phyloP scores from a whole-genome alignment of 2,329 filamentous ascomycete species.

The Fonsecaea erecta region DNA sequence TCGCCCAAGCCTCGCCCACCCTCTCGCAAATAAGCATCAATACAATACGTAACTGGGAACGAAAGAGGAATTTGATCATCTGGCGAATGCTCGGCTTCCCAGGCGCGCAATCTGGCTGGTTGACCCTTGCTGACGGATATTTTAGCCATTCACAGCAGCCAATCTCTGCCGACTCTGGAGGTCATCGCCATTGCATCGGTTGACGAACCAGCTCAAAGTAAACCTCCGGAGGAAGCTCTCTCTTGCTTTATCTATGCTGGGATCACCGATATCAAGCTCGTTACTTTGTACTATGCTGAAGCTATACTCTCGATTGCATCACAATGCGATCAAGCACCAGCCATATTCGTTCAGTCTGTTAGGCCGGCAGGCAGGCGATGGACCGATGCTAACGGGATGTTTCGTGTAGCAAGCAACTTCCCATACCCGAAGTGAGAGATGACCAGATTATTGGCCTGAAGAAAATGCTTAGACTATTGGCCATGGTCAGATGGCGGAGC shows the following conservation, averaged over 20 bases:
- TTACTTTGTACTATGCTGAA: not conserved
- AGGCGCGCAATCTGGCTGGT: not conserved
- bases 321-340: not conserved
- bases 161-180: not conserved
- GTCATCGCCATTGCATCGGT: not conserved
- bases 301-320: slow-evolving; percentile 12
- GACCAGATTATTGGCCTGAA: not conserved
- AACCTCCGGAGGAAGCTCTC: not conserved
- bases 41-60: not conserved
- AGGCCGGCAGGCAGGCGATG: not conserved
- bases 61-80: not conserved
- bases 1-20: not conserved
- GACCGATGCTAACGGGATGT: not conserved
- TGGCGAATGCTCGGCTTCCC: not conserved
- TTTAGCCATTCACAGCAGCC: not conserved
- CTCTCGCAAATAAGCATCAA: not conserved
- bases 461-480: slow-evolving; percentile 4
- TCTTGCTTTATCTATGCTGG: not conserved
- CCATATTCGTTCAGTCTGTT: not conserved
- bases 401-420: not conserved
- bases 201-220: not conserved
- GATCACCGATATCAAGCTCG: not conserved
- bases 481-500: slow-evolving; percentile 5
- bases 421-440: not conserved
- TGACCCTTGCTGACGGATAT: not conserved